phyloP scores from a whole-genome alignment of 2,329 filamentous ascomycete genomes.

The Colletotrichum phormii region DNA sequence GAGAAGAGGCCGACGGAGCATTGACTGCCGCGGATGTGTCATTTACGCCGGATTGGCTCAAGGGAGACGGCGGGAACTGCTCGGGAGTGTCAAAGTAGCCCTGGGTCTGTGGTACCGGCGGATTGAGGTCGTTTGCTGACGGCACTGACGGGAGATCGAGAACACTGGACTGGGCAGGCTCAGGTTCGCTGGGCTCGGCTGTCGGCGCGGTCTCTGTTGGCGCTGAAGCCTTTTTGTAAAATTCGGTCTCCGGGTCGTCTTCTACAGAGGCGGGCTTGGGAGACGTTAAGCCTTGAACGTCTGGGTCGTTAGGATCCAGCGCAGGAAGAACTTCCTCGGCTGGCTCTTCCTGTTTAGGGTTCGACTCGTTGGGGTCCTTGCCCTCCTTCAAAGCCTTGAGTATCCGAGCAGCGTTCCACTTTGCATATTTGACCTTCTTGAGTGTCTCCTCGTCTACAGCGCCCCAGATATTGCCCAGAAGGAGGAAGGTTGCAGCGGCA shows the following conservation, averaged over 20 bases:
- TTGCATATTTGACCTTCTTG: slow-evolving; percentile 94
- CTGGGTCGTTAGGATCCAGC: slow-evolving; percentile 74
- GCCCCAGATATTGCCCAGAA: slow-evolving; percentile 88
- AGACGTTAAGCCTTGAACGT: slow-evolving; percentile 66
- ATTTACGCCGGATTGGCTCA: slow-evolving; percentile 47
- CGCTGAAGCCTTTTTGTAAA: slow-evolving; percentile 38
- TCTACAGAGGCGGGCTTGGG: slow-evolving; percentile 60
- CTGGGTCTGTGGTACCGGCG: slow-evolving; percentile 39
- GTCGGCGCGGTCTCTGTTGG: slow-evolving; percentile 42
- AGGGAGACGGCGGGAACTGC: slow-evolving; percentile 49
- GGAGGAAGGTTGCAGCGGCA: slow-evolving; percentile 91
- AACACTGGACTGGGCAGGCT: slow-evolving; percentile 20
- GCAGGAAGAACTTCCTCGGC: slow-evolving; percentile 56
- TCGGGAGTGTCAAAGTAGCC: slow-evolving; percentile 50
- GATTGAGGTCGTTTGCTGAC: slow-evolving; percentile 7
- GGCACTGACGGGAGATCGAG: slow-evolving; percentile 36
- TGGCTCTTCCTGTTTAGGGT: slow-evolving; percentile 74
- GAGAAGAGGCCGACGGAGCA: slow-evolving; percentile 19
- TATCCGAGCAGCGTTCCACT: slow-evolving; percentile 94
- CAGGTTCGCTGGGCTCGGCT: slow-evolving; percentile 39
- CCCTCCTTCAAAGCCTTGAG: slow-evolving; percentile 90
- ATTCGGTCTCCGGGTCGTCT: slow-evolving; percentile 61
- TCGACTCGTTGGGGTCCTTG: slow-evolving; percentile 91
- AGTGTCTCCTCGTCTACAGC: slow-evolving; percentile 78
- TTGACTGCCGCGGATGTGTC: slow-evolving; percentile 37